phyloP scores from a whole-genome alignment of 306 rosid genomes.

The Prunus persica region Prunus_persica_NCBIv2 NC_034016.1:3995001-3995500 shows the following conservation, averaged over 20 bases:
- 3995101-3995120: slow-evolving; percentile 1
- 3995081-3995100: slow-evolving; percentile 18
- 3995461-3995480: too few species aligned
- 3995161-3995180: slow-evolving; percentile 30
- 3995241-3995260: background rate
- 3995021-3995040: slow-evolving; percentile 23
- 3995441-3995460: too few species aligned
- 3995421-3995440: background rate
- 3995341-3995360: slow-evolving; percentile 5
- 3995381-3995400: background rate
- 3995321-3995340: background rate
- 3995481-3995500: too few species aligned
- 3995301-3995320: slow-evolving; percentile 15
- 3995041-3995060: slow-evolving; percentile 36
- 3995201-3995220: slow-evolving; percentile 26
- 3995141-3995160: slow-evolving; percentile 30
- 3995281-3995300: background rate
- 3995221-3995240: background rate
- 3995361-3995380: background rate
- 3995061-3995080: slow-evolving; percentile 31
- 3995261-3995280: background rate
- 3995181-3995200: slow-evolving; percentile 32
- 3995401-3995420: background rate
- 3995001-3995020: slow-evolving; percentile 6
- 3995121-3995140: slow-evolving; percentile 37